These are phyloP conservation scores for Leccinum fallax DNA, from an alignment of 1,284 basidiomycete genomes.

Conservation along the genomic window DNA sequence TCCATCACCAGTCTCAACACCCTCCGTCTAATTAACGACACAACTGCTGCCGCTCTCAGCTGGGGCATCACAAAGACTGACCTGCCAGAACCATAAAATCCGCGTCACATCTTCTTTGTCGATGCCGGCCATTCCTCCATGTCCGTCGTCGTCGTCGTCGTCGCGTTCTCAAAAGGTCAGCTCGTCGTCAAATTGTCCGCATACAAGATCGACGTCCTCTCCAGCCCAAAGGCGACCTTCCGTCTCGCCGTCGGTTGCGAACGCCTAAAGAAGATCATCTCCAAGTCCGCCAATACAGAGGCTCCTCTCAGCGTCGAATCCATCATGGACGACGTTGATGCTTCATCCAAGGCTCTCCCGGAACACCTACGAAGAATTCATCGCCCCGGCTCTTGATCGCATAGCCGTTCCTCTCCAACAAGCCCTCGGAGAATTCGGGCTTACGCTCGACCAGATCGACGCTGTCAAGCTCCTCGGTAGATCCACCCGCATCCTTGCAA, in stretches of 20 bases:
- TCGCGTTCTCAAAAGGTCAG: conserved; percentile 86
- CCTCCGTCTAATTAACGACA: background rate
- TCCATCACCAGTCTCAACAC: conserved; percentile 47
- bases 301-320: too few relatives aligned
- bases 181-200: conserved; percentile 54
- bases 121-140: conserved; percentile 92
- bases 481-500: too few relatives aligned
- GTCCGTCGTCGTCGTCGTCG: conserved; percentile 66
- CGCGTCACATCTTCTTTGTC: conserved; percentile 84
- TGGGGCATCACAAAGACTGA: background rate
- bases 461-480: too few relatives aligned
- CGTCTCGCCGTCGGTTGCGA: conserved; percentile 85
- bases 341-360: too few relatives aligned
- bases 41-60: background rate
- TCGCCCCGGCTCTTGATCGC: too few relatives aligned
- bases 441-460: too few relatives aligned
- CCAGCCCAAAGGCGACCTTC: conserved; percentile 90
- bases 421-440: too few relatives aligned
- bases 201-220: conserved; percentile 93
- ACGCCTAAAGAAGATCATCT: conserved; percentile 65
- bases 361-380: too few relatives aligned
- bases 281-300: background rate
- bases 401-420: too few relatives aligned
- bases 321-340: too few relatives aligned
- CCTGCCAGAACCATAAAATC: background rate